Evolutionary conservation across 1,139 yeast genomes (phyloP).

Genomic region (Meyerozyma guilliermondii): DNA sequence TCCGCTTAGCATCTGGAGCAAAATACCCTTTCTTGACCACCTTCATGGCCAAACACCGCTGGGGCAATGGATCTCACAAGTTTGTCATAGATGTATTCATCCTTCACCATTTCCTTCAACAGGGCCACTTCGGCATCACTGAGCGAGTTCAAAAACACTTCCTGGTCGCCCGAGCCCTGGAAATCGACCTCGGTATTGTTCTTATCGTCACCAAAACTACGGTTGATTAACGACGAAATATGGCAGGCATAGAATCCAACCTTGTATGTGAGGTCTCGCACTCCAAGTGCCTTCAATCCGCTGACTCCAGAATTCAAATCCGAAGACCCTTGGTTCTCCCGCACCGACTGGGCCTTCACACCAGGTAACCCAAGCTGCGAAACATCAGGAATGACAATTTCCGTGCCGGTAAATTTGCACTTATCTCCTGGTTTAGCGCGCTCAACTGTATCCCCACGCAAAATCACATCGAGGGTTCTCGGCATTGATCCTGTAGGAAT

Average conservation of each 20-base stretch:
- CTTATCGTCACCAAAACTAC: slow-evolving; percentile 33
- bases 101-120: slow-evolving; percentile 86
- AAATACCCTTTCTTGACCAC: slow-evolving; percentile 86
- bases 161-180: slow-evolving; percentile 59
- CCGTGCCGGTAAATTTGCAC: slow-evolving; percentile 92
- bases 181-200: slow-evolving; percentile 21
- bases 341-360: slow-evolving; percentile 77
- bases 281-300: slow-evolving; percentile 85
- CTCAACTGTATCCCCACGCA: slow-evolving; percentile 94
- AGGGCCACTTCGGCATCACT: slow-evolving; percentile 82
- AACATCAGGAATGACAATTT: slow-evolving; percentile 93
- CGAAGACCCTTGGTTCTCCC: slow-evolving; percentile 61
- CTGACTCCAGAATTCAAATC: slow-evolving; percentile 80
- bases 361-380: slow-evolving; percentile 97
- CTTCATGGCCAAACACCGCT: slow-evolving; percentile 95
- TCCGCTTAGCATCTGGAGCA: slow-evolving; percentile 89
- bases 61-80: slow-evolving; percentile 92
- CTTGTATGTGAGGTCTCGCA: slow-evolving; percentile 87
- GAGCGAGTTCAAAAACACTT: slow-evolving; percentile 70
- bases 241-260: slow-evolving; percentile 91
- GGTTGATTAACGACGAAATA: slow-evolving; percentile 57
- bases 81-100: slow-evolving; percentile 79
- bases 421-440: slow-evolving; percentile 98
- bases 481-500: slow-evolving; percentile 99
- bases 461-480: slow-evolving; percentile 85